Base-by-base conservation (phyloP, 164 flowering plant genomes). In the Sextonia rubra region DNA sequence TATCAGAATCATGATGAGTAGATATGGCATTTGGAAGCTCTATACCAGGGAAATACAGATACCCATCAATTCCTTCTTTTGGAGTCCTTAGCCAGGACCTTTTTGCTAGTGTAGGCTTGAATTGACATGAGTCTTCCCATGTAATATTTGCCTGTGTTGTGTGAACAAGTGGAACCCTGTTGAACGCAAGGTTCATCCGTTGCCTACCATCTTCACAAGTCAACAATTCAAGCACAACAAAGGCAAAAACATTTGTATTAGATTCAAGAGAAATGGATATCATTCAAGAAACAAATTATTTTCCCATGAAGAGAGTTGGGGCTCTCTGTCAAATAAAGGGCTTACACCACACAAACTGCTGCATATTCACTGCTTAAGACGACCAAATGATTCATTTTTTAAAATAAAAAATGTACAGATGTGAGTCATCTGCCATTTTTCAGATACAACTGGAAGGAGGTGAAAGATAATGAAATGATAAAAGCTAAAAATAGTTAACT, bases 131-230 rank as follows among this genome's bases (percentile, higher is more conserved):
- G 75, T 61, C 78, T 64, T 83, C 85, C 91, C 89, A 85, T 2
- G 77, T 47, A 25, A 80, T 69, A 73, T 67, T 82, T 72, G 78
- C 64, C 68, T 81, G 67, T 74, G 82, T 79, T 62, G 79, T 29
- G 22, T 84, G 85, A 70, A 74, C 64, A 70, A 77, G 70, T 66
- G 90, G 90, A n/a, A 70, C 74, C 24, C 77, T 73, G 78, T 78
- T 82, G 70, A 83, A 78, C 22, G 74, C 68, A 74, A 86, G 74
- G 75, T 60, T 82, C 82, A 87, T 76, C 73, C 82, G 87, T 62
- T 83, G 91, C 82, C 84, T 83, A 64, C 77, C 83, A 79, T 85
- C 96, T 89, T 86, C 61, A 25, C 26, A 27, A 17, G 44, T 24
- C 60, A 20, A 77, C 8, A 73, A 25, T 30, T 44, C 44, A 64